Base-by-base conservation (phyloP, 805 yeast genomes). In the Candida fluviatilis region DNA sequence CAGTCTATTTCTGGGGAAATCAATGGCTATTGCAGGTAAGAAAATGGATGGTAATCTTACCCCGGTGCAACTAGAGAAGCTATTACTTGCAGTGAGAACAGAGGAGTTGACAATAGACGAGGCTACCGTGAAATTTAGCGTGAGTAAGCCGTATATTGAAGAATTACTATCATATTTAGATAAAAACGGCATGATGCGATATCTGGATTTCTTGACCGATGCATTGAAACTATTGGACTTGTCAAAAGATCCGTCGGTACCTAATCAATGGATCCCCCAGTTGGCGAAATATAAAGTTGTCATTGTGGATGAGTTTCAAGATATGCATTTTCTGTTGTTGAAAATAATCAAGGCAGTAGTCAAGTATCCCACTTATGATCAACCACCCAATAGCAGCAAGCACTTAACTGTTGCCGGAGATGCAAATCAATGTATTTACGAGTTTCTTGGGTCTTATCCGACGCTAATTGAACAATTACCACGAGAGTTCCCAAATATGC, bases 231-330 rank as follows among this genome's bases (percentile, higher is more conserved):
- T 66, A 18, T 43, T 74, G 46, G 36, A 61, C 1, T n/a, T 33
- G 3, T 49, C 57, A 0, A 61, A 68, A 2, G 18, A 26, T 16
- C 25, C 7, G 14, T 25, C n/a, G 13, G 50, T 37, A 4, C 39
- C 34, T 1, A 24, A 17, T 17, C n/a, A 19, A 15, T 40, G 36
- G 36, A 52, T 60, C 11, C 47, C 57, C 2, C 54, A 52, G 24
- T 34, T 67, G 29, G 43, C 47, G 4, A 44, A 48, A 11, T 59
- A 56, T 38, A 57, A 54, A 35, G 66, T 55, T 2, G 66, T 81
- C 0, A 55, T 84, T 1, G 78, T 84, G 10, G 91, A 84, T 58
- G 91, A 84, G 52, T 80, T 79, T 50, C 91, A 84, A 52, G 91
- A 84, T 55, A 66, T 83, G 52, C 75, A 79, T 44, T 71, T 73